Base-by-base conservation (phyloP, 2,329 filamentous ascomycete genomes). In the Microsporum ferrugineum region DNA sequence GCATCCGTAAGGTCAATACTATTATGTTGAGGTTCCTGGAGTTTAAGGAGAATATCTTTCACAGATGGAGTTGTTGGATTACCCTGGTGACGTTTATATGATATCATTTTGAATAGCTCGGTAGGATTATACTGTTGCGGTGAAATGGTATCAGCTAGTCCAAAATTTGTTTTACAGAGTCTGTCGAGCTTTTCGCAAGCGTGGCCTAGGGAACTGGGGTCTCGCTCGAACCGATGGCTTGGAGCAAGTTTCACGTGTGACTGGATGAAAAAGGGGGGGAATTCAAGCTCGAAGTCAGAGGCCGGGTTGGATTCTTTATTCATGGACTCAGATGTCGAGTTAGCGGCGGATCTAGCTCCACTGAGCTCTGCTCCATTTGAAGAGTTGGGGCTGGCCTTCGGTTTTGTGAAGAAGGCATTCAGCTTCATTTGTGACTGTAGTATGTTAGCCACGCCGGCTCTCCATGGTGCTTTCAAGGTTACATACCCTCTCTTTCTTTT, bases 181-280 rank as follows among this genome's bases (percentile, higher is more conserved):
- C 65, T 71, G 1, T 78, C 76, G 33, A 79, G 73, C 12, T 79
- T 78, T 27, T 78, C 72, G 7, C 80, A 33, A 77, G 79, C 70
- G 82, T 85, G 75, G n/a, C 77, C 69, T 31, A 78, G 76, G 0
- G 82, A 81, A 63, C 84, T 78, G 0, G 80, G 70, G 65, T 89
- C 85, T 71, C 86, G 79, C 43, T 79, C 71, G 33, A 83, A 83
- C 1, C 77, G 78, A 57, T 79, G 75, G 0, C 67, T 66, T 0
- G 80, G 79, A 0, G 91, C 90, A 59, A 96, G 67, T n/a, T 75
- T 82, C 1, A 89, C 88, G 68, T 89, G 82, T 2, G 85, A 80
- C 62, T 89, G 87, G 53, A 94, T 70, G 64, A 88, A 91, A 72
- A 96, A 97, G 0, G 88, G 85, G 36, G 90, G 82, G 68, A 97